Evolutionary conservation across 228 moss, liverwort and hornwort species (phyloP).

Genomic region (Sphagnum magellanicum): DNA sequence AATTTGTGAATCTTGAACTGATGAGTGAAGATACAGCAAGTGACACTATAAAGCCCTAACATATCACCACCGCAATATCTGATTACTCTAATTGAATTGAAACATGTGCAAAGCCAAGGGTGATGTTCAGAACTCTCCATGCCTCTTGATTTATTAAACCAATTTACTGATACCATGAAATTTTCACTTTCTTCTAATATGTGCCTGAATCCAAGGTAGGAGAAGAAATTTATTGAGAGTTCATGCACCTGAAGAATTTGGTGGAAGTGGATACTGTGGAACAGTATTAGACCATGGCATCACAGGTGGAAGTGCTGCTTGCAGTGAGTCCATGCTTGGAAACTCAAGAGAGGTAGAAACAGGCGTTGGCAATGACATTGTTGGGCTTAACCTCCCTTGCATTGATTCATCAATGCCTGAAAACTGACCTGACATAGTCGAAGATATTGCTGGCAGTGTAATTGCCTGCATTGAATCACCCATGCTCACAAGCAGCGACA

Average conservation of each 20-base stretch:
- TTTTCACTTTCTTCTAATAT: neutral
- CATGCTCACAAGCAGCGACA: too few relatives aligned
- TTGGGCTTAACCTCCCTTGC: too few relatives aligned
- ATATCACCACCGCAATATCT: neutral
- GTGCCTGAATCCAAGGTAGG: neutral
- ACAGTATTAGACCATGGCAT: slow-evolving; percentile 31
- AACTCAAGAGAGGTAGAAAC: slow-evolving; percentile 33
- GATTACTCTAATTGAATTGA: too few relatives aligned
- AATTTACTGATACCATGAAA: neutral
- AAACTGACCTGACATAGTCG: too few relatives aligned
- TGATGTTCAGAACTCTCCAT: too few relatives aligned
- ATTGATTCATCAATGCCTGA: too few relatives aligned
- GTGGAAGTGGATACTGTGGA: slow-evolving; percentile 35
- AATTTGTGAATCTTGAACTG: neutral
- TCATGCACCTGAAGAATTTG: slow-evolving; percentile 5
- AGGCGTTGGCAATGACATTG: neutral
- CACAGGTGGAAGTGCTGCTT: slow-evolving; percentile 61
- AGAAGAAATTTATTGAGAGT: neutral
- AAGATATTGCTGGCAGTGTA: too few relatives aligned
- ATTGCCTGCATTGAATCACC: too few relatives aligned
- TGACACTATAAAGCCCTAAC: neutral
- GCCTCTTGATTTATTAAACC: neutral
- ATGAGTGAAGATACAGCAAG: neutral
- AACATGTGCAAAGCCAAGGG: too few relatives aligned
- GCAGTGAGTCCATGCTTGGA: slow-evolving; percentile 71